Evolutionary conservation across 352 stramenopile genomes (phyloP).

Genomic region (Pythium biforme): DNA sequence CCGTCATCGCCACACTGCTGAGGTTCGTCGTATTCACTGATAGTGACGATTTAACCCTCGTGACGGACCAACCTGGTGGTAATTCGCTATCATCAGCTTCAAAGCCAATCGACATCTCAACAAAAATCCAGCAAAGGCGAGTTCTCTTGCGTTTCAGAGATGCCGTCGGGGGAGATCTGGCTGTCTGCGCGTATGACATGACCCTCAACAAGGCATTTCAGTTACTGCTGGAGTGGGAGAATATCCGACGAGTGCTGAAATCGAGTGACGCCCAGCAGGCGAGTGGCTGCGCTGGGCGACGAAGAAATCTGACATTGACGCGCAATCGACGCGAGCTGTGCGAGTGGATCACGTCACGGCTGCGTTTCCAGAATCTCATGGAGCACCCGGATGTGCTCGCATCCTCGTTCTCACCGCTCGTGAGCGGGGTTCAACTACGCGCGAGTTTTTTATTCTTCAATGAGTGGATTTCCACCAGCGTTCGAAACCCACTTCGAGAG

Average conservation of each 20-base stretch:
- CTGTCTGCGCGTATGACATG: slow-evolving; percentile 46
- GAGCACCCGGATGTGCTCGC: slow-evolving; percentile 51
- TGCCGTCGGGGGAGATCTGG: slow-evolving; percentile 40
- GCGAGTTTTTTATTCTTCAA: slow-evolving; percentile 55
- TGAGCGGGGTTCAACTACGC: slow-evolving; percentile 43
- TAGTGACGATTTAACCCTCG: background rate
- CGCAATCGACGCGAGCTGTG: slow-evolving; percentile 45
- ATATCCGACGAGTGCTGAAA: slow-evolving; percentile 35
- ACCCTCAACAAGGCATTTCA: slow-evolving; percentile 36
- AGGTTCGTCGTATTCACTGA: slow-evolving; percentile 23
- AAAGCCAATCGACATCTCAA: slow-evolving; percentile 2
- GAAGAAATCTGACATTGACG: slow-evolving; percentile 35
- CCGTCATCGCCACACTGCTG: slow-evolving; percentile 45
- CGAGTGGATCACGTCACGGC: slow-evolving; percentile 47
- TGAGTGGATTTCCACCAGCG: slow-evolving; percentile 43
- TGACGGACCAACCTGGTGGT: background rate
- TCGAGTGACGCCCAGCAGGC: background rate
- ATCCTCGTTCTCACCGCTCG: slow-evolving; percentile 38
- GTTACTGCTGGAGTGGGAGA: slow-evolving; percentile 50
- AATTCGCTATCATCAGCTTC: background rate
- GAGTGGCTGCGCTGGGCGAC: background rate
- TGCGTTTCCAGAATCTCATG: slow-evolving; percentile 60
- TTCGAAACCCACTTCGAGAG: slow-evolving; percentile 41
- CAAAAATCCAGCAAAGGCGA: slow-evolving; percentile 38
- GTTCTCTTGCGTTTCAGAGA: slow-evolving; percentile 52